Evolutionary conservation across 2,329 filamentous ascomycete species (phyloP).

Genomic region (Parascedosporium putredinis): DNA sequence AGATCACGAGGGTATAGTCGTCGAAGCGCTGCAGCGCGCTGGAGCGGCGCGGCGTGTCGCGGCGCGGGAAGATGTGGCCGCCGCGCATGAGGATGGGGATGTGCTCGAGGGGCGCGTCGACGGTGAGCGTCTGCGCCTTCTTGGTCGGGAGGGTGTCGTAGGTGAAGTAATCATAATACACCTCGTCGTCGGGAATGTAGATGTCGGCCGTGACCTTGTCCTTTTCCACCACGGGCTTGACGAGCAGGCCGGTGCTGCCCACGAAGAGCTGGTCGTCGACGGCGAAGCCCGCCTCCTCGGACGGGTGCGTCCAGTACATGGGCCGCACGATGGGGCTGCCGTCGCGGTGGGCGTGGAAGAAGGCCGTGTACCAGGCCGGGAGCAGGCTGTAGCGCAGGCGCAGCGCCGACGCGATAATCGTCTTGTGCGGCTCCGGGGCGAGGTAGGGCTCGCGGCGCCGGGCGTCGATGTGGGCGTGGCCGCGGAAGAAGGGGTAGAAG

Average conservation of each 20-base stretch:
- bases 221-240: slow-evolving; percentile 78
- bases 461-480: slow-evolving; percentile 92
- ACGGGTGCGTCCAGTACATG: slow-evolving; percentile 85
- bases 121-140: slow-evolving; percentile 57
- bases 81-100: slow-evolving; percentile 88
- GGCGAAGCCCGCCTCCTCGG: slow-evolving; percentile 74
- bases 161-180: slow-evolving; percentile 94
- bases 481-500: slow-evolving; percentile 98
- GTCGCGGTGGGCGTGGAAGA: slow-evolving; percentile 74
- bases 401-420: slow-evolving; percentile 78
- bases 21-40: slow-evolving; percentile 86
- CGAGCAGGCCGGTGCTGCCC: slow-evolving; percentile 79
- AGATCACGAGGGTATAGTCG: slow-evolving; percentile 81
- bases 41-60: slow-evolving; percentile 78
- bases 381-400: slow-evolving; percentile 82
- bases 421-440: slow-evolving; percentile 70
- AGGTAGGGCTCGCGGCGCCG: slow-evolving; percentile 91
- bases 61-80: slow-evolving; percentile 82
- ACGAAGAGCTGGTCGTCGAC: slow-evolving; percentile 93
- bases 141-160: slow-evolving; percentile 63
- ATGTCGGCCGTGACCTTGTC: slow-evolving; percentile 63
- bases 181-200: slow-evolving; percentile 79
- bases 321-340: slow-evolving; percentile 83
- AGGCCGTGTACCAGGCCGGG: slow-evolving; percentile 93
- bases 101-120: slow-evolving; percentile 71